Percentiles rank a stretch among this genome's conserved stretches.
Evolutionary conservation across 2,329 filamentous ascomycete species (phyloP).

Genomic region (Incumbomyces lentus): DNA sequence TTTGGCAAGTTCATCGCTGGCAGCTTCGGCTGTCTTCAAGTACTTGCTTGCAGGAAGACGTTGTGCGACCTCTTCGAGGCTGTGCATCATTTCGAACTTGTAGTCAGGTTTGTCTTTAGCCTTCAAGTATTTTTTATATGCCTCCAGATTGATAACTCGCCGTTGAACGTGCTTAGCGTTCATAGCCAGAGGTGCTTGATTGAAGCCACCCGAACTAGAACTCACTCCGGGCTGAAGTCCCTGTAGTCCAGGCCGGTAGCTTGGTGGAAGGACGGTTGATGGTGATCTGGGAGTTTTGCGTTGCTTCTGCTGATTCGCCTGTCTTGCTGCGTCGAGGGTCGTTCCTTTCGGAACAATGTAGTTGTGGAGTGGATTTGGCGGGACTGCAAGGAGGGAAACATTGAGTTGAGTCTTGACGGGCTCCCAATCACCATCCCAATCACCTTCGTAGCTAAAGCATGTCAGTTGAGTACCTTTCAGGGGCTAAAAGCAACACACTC

Average conservation of each 20-base stretch:
- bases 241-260: constrained; percentile 5
- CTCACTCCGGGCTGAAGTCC: neutral
- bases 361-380: constrained; percentile 5
- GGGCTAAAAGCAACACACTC: constrained; percentile 11
- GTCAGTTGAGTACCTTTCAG: too few species aligned
- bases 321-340: neutral
- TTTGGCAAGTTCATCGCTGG: neutral
- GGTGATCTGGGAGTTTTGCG: neutral
- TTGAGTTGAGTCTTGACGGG: neutral
- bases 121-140: neutral
- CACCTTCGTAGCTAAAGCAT: constrained; percentile 7
- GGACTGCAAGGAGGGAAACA: neutral
- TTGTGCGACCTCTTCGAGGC: neutral
- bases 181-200: neutral
- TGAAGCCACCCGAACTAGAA: neutral
- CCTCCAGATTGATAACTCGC: neutral
- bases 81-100: constrained; percentile 1
- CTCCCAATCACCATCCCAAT: constrained; percentile 6
- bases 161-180: neutral
- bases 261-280: neutral
- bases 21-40: neutral
- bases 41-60: neutral
- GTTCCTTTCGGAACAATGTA: constrained; percentile 1
- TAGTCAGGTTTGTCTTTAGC: neutral
- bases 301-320: neutral